Base-by-base conservation (phyloP, 768 basidiomycete species). In the Saitozyma sp. region DNA sequence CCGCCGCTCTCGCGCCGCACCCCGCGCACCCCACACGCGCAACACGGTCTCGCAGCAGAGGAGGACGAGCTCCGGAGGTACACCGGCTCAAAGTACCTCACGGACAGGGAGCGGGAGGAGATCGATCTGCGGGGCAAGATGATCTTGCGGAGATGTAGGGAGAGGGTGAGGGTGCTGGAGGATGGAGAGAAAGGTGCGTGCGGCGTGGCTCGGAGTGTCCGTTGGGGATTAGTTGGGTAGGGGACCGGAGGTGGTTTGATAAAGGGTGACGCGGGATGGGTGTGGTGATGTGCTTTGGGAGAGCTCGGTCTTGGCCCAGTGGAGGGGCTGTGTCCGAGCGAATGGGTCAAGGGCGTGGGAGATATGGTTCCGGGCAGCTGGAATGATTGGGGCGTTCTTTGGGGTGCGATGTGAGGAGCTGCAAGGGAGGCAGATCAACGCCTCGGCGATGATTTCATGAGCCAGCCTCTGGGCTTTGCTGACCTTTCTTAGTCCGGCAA, bases 61-160 rank as follows among this genome's bases (percentile, higher is more conserved):
- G 62, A 68, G 38, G 60, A 52, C 11, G 68, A 70, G 11, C 63
- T 80, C 60, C 64, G 62, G 29, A 67, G 65, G 19, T 78, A 75
- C 73, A 70, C 78, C 45, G 68, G 66, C 17, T 76, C 76, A 11
- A 78, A 77, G 53, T 77, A 71, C 53, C 84, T 99, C 7, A 86
- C 87, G 9, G 93, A 97, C 74, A 87, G 91, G 65, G 94, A 99
- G 78, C 84, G 94, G 64, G 94, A 97, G 80, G 92, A 96, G 81
- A 90, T 99, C 57, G 96, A 99, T 83, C 81, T 93, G 63, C 90
- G 95, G 76, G 89, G 91, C 40, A 88, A 89, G 67, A 84, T 92
- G 70, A 88, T 96, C 58, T 82, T 98, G 54, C 85, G 87, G 54
- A 85, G 88, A 57, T 96, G 92, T 81, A 86, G 91, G 40, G 90